These are phyloP conservation scores for Cyclostephanos invisitatus DNA, from an alignment of 108 stramenopile genomes.

Conservation along the genomic window DNA sequence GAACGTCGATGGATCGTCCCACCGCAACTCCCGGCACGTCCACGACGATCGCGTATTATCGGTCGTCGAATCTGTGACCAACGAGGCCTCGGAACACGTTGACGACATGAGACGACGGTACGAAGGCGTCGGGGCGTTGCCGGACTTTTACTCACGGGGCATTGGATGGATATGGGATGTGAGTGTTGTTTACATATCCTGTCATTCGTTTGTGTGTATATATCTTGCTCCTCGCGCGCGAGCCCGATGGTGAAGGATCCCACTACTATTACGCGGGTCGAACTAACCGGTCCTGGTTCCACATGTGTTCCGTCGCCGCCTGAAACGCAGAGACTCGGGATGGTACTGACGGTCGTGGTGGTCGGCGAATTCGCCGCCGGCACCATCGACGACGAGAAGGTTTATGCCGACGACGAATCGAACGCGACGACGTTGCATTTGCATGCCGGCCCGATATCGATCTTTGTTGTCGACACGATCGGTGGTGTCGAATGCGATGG, in stretches of 20 bases:
- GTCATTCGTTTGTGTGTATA: not conserved
- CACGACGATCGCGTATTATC: conserved; percentile 2
- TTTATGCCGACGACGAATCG: not conserved
- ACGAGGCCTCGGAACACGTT: conserved; percentile 4
- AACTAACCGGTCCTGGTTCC: not conserved
- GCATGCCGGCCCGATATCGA: conserved; percentile 9
- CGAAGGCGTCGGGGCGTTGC: conserved; percentile 11
- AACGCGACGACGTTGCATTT: not conserved
- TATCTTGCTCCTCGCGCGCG: not conserved
- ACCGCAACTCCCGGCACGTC: not conserved
- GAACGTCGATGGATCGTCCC: not conserved
- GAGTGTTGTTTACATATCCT: not conserved
- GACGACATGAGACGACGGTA: conserved; percentile 20
- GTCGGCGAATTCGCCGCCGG: conserved; percentile 6
- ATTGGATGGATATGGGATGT: conserved; percentile 28
- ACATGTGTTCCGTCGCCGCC: not conserved
- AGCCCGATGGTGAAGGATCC: no score
- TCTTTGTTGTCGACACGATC: conserved; percentile 28
- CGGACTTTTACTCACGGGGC: conserved; percentile 25
- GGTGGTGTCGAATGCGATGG: conserved; percentile 23
- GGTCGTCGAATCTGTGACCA: not conserved
- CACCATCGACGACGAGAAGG: not conserved
- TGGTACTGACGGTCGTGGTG: conserved; percentile 22
- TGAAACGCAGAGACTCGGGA: conserved; percentile 12
- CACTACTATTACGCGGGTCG: no score